Evolutionary conservation across 2,329 filamentous ascomycete genomes (phyloP).

Genomic region (Thelonectria blattea): DNA sequence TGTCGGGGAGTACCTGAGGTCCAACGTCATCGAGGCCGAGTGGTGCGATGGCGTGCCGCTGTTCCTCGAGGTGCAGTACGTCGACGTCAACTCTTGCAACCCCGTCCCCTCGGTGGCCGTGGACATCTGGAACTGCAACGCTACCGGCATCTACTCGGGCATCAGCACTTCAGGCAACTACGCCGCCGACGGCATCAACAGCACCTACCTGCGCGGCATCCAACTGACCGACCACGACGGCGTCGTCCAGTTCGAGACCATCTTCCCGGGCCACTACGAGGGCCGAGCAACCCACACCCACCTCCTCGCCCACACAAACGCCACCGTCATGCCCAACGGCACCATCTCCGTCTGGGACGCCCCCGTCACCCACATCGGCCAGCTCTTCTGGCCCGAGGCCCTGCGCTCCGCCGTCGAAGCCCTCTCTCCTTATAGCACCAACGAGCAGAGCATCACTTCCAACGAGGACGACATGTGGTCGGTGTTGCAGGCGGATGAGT

Average conservation of each 20-base stretch:
- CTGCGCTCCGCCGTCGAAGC: conserved; percentile 56
- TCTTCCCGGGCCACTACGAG: conserved; percentile 52
- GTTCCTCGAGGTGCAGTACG: conserved; percentile 51
- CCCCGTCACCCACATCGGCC: conserved; percentile 62
- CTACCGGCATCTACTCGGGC: conserved; percentile 53
- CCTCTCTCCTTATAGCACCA: conserved; percentile 51
- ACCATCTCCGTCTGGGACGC: conserved; percentile 40
- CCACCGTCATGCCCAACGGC: conserved; percentile 52
- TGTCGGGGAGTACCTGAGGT: conserved; percentile 46
- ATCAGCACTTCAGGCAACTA: conserved; percentile 46
- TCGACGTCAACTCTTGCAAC: conserved; percentile 50
- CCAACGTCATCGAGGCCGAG: conserved; percentile 49
- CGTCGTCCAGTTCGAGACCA: conserved; percentile 48
- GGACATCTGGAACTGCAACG: conserved; percentile 54
- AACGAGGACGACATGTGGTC: conserved; percentile 54
- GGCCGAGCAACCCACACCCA: conserved; percentile 50
- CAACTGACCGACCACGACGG: conserved; percentile 49
- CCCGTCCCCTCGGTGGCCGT: conserved; percentile 47
- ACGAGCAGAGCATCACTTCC: conserved; percentile 49
- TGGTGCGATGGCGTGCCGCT: conserved; percentile 45
- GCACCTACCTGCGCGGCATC: conserved; percentile 48
- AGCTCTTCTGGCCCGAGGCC: conserved; percentile 65
- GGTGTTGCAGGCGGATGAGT: conserved; percentile 47
- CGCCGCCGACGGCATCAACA: conserved; percentile 41
- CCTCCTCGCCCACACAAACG: conserved; percentile 45